Evolutionary conservation across 2,329 filamentous ascomycete genomes (phyloP), one percentile per base, ranked within the genome.

Genomic region (Colletotrichum sidae): DNA sequence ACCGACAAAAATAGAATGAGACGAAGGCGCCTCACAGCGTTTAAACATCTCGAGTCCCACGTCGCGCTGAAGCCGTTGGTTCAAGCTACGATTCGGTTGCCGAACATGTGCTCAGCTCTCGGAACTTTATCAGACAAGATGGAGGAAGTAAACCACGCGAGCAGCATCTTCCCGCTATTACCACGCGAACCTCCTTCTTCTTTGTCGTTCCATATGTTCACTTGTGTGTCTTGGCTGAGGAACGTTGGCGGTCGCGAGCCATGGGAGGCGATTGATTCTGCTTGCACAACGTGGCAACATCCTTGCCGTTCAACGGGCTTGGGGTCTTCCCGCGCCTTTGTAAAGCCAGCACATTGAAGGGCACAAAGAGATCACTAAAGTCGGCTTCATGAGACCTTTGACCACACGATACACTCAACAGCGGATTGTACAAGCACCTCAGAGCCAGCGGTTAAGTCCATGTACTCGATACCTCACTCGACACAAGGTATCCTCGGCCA

Each of bases 331-430:
- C 37, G 46, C 17, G 49, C 41, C 49, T 47, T 25, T 33, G 13
- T 17, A 3, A 10, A 38, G 25, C 46, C 46, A 11, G n/a, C 35
- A 33, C 38, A 52, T 39, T 13, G 4, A 37, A 25, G 25, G 25
- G 25, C 17, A 25, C 59, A 64, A 41, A 33, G 39, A 55, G 25
- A 42, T n/a, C 17, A 55, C 61, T 51, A 65, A 65, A 61, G 57
- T 38, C 25, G 11, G 10, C 53, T 34, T 15, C 35, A 38, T 57
- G 58, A 62, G 52, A 53, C 58, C 37, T 52, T 62, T 65, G 37
- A 35, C 47, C 41, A 25, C 41, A 15, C 51, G 38, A 44, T 42
- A 25, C 25, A 25, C 25, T 25, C 4, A 25, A 25, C 25, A 5
- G 25, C 25, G 25, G 25, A 25, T 25, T 25, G 25, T 25, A 25